These are phyloP conservation scores for Endotrypanum monterogeii DNA, from an alignment of 208 protist genomes.

Conservation along the genomic window DNA sequence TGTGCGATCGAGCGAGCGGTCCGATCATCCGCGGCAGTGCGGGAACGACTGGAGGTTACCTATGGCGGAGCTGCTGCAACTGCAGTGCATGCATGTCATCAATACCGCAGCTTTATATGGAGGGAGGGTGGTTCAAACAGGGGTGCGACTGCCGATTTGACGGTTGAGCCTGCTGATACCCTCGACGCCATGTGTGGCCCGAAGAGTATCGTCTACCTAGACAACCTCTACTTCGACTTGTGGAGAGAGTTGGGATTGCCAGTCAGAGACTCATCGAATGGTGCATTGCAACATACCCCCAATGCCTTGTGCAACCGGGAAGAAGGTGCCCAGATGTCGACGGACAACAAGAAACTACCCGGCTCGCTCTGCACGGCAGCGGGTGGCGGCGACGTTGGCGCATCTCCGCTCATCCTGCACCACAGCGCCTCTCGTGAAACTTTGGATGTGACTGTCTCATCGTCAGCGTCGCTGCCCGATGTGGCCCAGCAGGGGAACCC, in stretches of 20 bases:
- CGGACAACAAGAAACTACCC: not conserved
- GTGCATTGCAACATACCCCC: not conserved
- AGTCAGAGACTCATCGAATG: not conserved
- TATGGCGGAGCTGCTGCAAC: conserved; percentile 27
- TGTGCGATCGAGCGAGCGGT: conserved; percentile 25
- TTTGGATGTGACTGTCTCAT: not conserved
- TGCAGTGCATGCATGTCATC: conserved; percentile 34
- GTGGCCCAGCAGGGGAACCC: not conserved
- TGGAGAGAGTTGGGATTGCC: conserved; percentile 25
- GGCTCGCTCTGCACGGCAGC: not conserved
- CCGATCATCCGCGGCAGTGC: conserved; percentile 16
- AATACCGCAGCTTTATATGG: not conserved
- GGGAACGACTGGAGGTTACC: conserved; percentile 19
- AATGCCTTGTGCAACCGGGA: not conserved
- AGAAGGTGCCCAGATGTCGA: not conserved
- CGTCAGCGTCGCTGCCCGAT: not conserved
- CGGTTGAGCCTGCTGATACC: not conserved
- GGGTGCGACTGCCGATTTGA: conserved; percentile 9
- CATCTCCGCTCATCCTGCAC: not conserved
- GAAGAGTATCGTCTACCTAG: conserved; percentile 3
- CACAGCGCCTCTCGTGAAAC: not conserved
- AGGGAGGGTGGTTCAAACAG: conserved; percentile 6
- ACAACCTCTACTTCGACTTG: conserved; percentile 18
- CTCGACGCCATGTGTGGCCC: not conserved
- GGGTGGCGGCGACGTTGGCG: conserved; percentile 6